Evolutionary conservation across 2,329 filamentous ascomycete species (phyloP), one percentile per base, ranked within the genome.

Genomic region (Talaromyces sp.): DNA sequence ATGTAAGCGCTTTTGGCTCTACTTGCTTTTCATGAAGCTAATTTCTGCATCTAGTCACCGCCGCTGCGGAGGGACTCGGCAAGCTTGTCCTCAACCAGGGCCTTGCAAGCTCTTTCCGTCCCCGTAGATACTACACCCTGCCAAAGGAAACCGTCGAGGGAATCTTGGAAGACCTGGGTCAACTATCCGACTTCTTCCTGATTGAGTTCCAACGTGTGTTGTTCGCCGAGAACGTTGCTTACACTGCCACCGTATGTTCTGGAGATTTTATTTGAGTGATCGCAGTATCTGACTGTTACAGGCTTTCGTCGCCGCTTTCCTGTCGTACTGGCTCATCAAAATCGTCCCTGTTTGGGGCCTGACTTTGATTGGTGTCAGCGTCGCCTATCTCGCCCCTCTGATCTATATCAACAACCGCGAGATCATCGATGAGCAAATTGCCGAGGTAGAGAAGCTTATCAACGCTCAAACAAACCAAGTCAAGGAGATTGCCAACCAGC

Each of bases 111-210:
- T 84, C 84, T 65, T 82, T 88, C 76, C 81, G 86, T 62, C 86
- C 86, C 27, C 81, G 80, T 70, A 83, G 84, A 71, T 88, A 88
- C 80, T 88, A 86, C 77, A 86, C 82, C 55, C 82, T 88, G 62
- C 84, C 85, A 39, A 85, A 85, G 71, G 85, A 87, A 67, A 84
- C 83, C 55, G 78, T 87, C 39, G 85, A 88, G 72, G 82, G 81
- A 62, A 74, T 85, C 25, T 75, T 86, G 55, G 85, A 86, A 65
- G 86, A 88, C 71, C 71, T 86, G 15, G 84, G 86, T 72, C 85
- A 88, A 75, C 77, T 88, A 59, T 79, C 85, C 75, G 87, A 88
- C 78, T 88, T 88, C 77, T 85, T 88, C 74, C 80, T 88, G 67
- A 87, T 88, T 65, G 86, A 88, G 72, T 84, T 85, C 71, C 86